Base-by-base conservation (phyloP, 1,284 basidiomycete genomes). In the Trichosporon sp. region DNA sequence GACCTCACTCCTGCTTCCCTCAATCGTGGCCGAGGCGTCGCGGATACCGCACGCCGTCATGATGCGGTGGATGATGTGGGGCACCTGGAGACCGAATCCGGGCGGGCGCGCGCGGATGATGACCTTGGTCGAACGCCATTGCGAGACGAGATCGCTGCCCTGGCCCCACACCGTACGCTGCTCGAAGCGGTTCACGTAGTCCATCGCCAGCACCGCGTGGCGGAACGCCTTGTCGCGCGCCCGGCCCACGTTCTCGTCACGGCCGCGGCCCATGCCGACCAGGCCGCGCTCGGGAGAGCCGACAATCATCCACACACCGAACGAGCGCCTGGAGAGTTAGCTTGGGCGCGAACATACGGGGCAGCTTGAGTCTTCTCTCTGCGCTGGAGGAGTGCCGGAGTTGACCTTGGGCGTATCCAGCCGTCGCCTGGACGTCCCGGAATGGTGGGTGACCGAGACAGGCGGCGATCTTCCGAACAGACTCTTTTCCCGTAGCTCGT, bases 11-110 rank as follows among this genome's bases (percentile, higher is more conserved):
- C 93, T 87, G 77, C 92, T 95, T 43, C 96, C 95, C 89, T 93
- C 92, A 54, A 98, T 92, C 84, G 96, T 96, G 35, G 93, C 96
- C 76, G 91, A 93, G 63, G 93, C 88, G 83, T 99, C 96, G 81
- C 93, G 92, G 85, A 98, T 93, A 11, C 96, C 96, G 1, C 93
- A 94, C 0, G 95, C 94, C 77, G 93, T 92, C 78, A 96, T 88
- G 67, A 99, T 88, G 65, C 87, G 84, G 84, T 98, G 95, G 68
- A 98, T 87, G 77, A 91, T 89, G 7, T 93, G 94, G 75, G 96
- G 94, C 78, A 93, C 94, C 75, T 91, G 89, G 66, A 99, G 86
- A 10, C 96, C 96, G 82, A 98, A 98, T 2, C 96, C 83, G 71
- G 94, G 90, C 11, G 96, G 96, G 68, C 96, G 88, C 0, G 94